Conservation (phyloP, 805 yeast species). For the Priceomyces melissophilus region DNA sequence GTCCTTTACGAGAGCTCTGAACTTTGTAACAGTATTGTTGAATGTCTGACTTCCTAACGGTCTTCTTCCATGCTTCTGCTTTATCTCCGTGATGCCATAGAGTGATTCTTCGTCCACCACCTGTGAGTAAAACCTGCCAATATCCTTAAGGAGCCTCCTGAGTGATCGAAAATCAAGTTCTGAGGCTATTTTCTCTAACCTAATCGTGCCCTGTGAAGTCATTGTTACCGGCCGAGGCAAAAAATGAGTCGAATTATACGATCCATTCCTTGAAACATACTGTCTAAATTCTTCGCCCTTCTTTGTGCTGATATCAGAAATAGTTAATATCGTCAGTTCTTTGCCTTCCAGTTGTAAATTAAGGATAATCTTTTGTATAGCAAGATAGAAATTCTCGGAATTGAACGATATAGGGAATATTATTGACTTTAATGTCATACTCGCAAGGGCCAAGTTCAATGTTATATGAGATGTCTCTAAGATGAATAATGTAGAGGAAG, state of each 20-base stretch:
- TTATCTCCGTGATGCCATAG: neutral
- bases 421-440: conserved; percentile 17
- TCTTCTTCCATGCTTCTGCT: conserved; percentile 7
- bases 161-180: conserved; percentile 10
- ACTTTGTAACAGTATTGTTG: conserved; percentile 36
- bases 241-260: conserved; percentile 9
- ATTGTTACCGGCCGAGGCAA: conserved; percentile 17
- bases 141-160: conserved; percentile 7
- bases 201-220: conserved; percentile 14
- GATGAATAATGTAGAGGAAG: conserved; percentile 19
- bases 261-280: conserved; percentile 11
- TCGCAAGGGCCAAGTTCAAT: conserved; percentile 18
- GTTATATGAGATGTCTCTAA: conserved; percentile 40
- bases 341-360: conserved; percentile 7
- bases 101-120: neutral
- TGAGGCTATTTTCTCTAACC: conserved; percentile 12
- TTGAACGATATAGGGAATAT: conserved; percentile 46
- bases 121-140: conserved; percentile 1
- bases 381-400: conserved; percentile 27
- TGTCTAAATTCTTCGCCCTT: conserved; percentile 23
- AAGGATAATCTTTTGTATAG: conserved; percentile 29
- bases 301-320: conserved; percentile 22
- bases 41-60: conserved; percentile 12
- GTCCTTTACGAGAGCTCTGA: conserved; percentile 24
- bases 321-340: conserved; percentile 15